Percentiles rank a stretch among this genome's conserved stretches.
Evolutionary conservation across 1,284 basidiomycete species (phyloP).

Genomic region (Tylopilus sp.): DNA sequence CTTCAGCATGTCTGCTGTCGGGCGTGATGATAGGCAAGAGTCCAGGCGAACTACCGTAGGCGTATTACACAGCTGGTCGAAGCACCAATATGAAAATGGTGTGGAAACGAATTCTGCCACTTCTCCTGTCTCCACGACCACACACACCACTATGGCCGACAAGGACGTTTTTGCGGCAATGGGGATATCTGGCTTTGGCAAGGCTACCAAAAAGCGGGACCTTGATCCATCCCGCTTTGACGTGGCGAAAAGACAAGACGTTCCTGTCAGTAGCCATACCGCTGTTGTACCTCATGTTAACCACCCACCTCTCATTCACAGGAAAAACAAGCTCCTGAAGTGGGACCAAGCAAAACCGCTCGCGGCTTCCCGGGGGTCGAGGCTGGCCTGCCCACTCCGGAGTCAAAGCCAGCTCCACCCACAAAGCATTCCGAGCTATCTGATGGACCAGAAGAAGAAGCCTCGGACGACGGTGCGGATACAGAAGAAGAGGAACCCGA

Average conservation of each 20-base stretch:
- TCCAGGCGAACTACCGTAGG: background rate
- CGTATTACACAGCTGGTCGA: constrained; percentile 16
- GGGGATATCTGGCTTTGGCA: constrained; percentile 79
- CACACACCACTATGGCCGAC: constrained; percentile 46
- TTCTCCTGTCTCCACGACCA: background rate
- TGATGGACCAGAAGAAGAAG: constrained; percentile 29
- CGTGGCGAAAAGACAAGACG: constrained; percentile 63
- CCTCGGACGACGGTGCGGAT: constrained; percentile 32
- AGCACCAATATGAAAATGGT: constrained; percentile 13
- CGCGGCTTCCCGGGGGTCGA: constrained; percentile 7
- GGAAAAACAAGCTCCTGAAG: constrained; percentile 12
- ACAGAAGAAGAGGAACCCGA: constrained; percentile 50
- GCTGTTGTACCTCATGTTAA: constrained; percentile 20
- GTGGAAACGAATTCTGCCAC: constrained; percentile 22
- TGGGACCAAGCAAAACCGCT: constrained; percentile 16
- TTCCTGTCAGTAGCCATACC: constrained; percentile 18
- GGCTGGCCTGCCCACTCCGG: background rate
- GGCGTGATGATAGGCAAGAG: constrained; percentile 4
- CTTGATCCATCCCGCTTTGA: constrained; percentile 72
- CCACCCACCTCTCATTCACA: constrained; percentile 9
- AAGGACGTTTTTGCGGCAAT: constrained; percentile 71
- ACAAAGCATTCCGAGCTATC: constrained; percentile 10
- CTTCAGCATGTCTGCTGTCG: constrained; percentile 54
- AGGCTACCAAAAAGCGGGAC: constrained; percentile 57
- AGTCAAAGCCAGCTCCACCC: constrained; percentile 3